Conservation (phyloP, 2,329 filamentous ascomycete species). For the Colletotrichum sp. region DNA sequence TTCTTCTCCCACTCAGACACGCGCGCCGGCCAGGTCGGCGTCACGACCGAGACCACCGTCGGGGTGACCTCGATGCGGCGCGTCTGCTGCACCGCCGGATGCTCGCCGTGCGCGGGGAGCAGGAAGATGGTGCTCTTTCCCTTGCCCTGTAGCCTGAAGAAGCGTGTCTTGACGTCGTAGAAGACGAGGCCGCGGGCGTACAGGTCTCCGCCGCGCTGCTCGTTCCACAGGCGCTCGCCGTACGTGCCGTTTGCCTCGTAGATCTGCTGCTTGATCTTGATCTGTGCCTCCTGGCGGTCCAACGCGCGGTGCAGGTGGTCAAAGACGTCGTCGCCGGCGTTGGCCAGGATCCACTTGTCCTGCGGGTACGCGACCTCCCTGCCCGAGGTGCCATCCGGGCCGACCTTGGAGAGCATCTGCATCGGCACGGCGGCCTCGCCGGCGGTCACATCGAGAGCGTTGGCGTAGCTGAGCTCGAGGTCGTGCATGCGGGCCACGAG, state of each 20-base stretch:
- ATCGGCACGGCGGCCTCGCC: constrained; percentile 55
- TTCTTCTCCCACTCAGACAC: constrained; percentile 35
- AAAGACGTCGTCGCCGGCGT: constrained; percentile 58
- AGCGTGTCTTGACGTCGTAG: constrained; percentile 56
- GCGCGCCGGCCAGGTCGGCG: constrained; percentile 31
- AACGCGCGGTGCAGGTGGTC: constrained; percentile 50
- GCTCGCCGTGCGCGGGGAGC: constrained; percentile 52
- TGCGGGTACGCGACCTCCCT: constrained; percentile 60
- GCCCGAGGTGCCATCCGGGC: constrained; percentile 56
- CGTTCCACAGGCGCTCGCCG: constrained; percentile 42
- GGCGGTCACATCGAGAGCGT: constrained; percentile 53
- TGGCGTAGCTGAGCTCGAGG: constrained; percentile 58
- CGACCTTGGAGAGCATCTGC: constrained; percentile 57
- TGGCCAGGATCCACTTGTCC: constrained; percentile 60
- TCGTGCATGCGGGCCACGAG: constrained; percentile 61
- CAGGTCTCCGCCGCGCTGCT: constrained; percentile 30
- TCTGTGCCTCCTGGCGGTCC: constrained; percentile 48
- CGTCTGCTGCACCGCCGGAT: constrained; percentile 50
- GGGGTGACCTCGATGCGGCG: constrained; percentile 48
- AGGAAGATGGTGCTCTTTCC: constrained; percentile 56
- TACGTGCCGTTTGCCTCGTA: constrained; percentile 42
- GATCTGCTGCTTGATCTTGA: constrained; percentile 36
- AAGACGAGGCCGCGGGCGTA: constrained; percentile 50
- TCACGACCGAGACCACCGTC: constrained; percentile 34
- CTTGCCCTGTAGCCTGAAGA: constrained; percentile 53